Evolutionary conservation across 2,329 filamentous ascomycete genomes (phyloP), one percentile per base, ranked within the genome.

Genomic region (Colletotrichum scovillei): DNA sequence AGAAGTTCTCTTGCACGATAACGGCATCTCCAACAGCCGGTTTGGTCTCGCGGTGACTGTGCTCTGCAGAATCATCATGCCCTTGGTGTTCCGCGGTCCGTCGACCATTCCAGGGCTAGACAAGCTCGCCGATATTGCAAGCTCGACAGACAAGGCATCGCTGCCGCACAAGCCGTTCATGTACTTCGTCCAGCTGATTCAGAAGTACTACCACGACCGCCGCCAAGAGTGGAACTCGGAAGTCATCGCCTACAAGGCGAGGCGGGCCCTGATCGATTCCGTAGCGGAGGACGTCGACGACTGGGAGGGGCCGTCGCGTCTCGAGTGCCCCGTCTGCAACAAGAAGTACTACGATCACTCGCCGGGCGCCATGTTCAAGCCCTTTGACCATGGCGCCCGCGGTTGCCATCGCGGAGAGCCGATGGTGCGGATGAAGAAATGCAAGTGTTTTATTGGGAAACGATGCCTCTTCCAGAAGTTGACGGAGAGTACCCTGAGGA

Each of bases 401-500:
- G 49, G 69, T 52, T 8, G 9, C 3, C 35, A 56, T 14, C 38
- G 35, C 16, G 72, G 68, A 35, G 72, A 74, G 63, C 72, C 69
- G 57, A 46, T 58, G 11, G 64, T 71, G 8, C 52, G 63, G 6
- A 58, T 74, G 56, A 49, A 58, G 19, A 14, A 19, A 4, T 74
- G 72, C 58, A n/a, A 57, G 5, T 69, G 70, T 19, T 9, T 58
- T 3, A 52, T 74, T n/a, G 72, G 72, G 12, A 55, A 63, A 38
- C 35, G 63, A 14, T 74, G 72, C 19, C 16, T 74, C 63, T 74
- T 74, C 22, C 42, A 55, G 26, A 67, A 57, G 70, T 46, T 73
- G 46, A 32, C 67, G 26, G 59, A 62, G 30, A 55, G 52, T 26
- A 32, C 35, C 1, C 14, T 32, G 16, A 11, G 42, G 9, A 42